These are phyloP conservation scores for Primulina eburnea DNA, from an alignment of 257 asterid species.

Conservation along the genomic window DNA sequence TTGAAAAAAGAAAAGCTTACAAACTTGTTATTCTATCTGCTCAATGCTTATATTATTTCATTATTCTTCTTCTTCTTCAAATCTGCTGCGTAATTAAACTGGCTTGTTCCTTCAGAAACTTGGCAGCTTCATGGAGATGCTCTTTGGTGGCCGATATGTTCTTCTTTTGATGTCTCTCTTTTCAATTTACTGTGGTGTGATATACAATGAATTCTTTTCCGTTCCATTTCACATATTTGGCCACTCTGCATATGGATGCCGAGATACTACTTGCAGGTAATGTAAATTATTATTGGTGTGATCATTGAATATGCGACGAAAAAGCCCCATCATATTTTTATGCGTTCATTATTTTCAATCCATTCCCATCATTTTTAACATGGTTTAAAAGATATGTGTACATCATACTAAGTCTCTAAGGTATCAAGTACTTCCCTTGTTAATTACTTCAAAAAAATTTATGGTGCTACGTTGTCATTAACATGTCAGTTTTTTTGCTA, in stretches of 20 bases:
- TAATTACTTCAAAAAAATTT: too few relatives aligned
- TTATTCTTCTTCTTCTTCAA: conserved; percentile 9
- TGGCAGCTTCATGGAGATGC: conserved; percentile 99
- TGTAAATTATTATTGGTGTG: conserved; percentile 13
- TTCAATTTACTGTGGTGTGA: conserved; percentile 93
- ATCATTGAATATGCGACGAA: neutral
- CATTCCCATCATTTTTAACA: neutral
- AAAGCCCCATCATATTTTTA: neutral
- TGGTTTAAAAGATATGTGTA: neutral
- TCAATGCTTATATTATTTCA: conserved; percentile 1
- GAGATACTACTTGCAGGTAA: conserved; percentile 94
- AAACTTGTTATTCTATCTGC: neutral
- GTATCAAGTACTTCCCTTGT: too few relatives aligned
- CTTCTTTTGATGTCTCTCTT: conserved; percentile 91
- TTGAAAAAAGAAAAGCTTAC: too few relatives aligned
- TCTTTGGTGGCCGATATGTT: conserved; percentile 91
- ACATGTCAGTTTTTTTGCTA: neutral
- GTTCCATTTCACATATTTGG: conserved; percentile 98
- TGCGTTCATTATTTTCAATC: neutral
- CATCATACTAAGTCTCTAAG: neutral
- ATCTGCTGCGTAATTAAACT: conserved; percentile 14
- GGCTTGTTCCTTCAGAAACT: conserved; percentile 68
- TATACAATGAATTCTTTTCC: conserved; percentile 97
- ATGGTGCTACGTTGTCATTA: neutral
- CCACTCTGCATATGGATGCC: conserved; percentile 83